These are phyloP conservation scores for Paraphaeosphaeria sporulosa DNA, from an alignment of 2,329 filamentous ascomycete species.

Conservation along the genomic window DNA sequence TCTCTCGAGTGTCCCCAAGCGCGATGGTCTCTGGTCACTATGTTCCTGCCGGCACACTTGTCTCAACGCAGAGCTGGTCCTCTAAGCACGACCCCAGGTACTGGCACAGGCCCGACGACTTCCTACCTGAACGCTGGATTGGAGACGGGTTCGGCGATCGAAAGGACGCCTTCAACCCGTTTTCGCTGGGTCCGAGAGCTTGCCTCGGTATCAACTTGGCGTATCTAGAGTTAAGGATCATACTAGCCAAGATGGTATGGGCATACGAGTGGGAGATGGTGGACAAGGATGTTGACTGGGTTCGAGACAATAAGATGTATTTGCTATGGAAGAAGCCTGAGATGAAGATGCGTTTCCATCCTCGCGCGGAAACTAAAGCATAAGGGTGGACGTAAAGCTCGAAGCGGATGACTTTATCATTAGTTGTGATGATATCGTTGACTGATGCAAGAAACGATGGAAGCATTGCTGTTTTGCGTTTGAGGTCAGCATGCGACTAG, in stretches of 20 bases:
- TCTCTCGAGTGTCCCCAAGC: slow-evolving; percentile 14
- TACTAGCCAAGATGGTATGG: background rate
- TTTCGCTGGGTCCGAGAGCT: slow-evolving; percentile 9
- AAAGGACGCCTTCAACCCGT: slow-evolving; percentile 10
- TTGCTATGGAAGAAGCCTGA: background rate
- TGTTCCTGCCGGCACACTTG: slow-evolving; percentile 2
- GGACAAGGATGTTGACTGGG: background rate
- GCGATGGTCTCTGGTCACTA: slow-evolving; percentile 11
- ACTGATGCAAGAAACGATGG: no score
- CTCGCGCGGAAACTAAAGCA: background rate
- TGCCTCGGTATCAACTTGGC: slow-evolving; percentile 14
- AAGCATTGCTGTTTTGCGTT: no score
- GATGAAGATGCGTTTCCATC: background rate
- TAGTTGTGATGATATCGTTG: no score
- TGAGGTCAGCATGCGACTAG: background rate
- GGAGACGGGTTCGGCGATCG: background rate
- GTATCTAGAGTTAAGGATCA: slow-evolving; percentile 1
- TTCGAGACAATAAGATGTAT: background rate
- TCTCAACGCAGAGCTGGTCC: background rate
- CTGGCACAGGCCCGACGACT: slow-evolving; percentile 1
- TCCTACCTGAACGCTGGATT: slow-evolving; percentile 12
- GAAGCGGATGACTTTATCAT: no score
- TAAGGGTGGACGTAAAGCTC: background rate
- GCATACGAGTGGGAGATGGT: background rate
- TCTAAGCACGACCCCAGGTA: background rate